Base-by-base conservation (phyloP, 768 basidiomycete species). In the Mrakia blollopis region DNA sequence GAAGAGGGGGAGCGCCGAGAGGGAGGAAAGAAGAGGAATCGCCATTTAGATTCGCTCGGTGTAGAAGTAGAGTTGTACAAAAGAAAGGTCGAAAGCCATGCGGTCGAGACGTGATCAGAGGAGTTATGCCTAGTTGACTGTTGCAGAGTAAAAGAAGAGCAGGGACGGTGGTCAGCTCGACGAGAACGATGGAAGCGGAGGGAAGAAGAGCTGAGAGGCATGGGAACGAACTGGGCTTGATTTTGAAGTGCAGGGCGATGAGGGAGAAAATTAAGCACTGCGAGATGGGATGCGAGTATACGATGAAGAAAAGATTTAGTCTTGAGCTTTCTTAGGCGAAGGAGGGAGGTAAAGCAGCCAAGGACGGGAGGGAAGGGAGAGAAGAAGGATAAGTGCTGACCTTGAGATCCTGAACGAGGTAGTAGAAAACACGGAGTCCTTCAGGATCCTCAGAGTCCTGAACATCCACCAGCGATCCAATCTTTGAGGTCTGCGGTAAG, bases 401-500 rank as follows among this genome's bases (percentile, higher is more conserved):
- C 88, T 93, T 97, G 81, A 99, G 86, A 84, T 99, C 97, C 84
- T 99, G 97, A 7, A 99, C 93, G 37, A 99, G 88, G 83, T 98
- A 99, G 85, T 99, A 99, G 84, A 98, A 98, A 73, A 98, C 94
- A 18, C 96, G 90, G 52, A 99, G 88, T 1, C 97, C 97, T 81
- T 99, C 97, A 0, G 97, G 95, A 81, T 99, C 97, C 82, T 96
- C 92, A 73, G 92, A 94, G 82, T 97, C 94, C 80, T 94, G 92
- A 67, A 98, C 96, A 80, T 99, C 97, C 63, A 96, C 94, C 57
- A 99, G 85, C 14, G 94, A 92, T 30, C 97, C 97, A 62, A 99
- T 96, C 87, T 99, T 99, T 50, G 96, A 94, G 6, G 97, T 98
- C 96, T 98, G n/a, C n/a, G n/a, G n/a, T n/a, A n/a, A n/a, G 78